Base-by-base conservation (phyloP, 2,329 filamentous ascomycete species). In the Stagonosporopsis cucurbitacearum region DNA sequence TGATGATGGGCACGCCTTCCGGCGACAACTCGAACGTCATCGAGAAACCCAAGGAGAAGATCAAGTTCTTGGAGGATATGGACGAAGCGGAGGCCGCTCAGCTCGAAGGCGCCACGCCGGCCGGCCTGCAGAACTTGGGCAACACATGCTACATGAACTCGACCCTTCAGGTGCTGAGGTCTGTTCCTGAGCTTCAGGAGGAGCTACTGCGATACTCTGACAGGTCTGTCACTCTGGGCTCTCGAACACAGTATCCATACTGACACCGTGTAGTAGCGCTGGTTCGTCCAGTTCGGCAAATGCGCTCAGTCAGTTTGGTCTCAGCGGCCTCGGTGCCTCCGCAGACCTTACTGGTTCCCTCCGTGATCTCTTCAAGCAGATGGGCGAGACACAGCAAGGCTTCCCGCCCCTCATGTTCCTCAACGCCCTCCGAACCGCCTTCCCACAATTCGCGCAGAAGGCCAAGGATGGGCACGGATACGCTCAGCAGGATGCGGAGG, bases 131-230 rank as follows among this genome's bases (percentile, higher is more conserved):
- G 74, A 99, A 99, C 72, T 81, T 97, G 58, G 95, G 96, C 66
- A 99, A 99, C 77, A 99, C 96, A 4, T 99, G 95, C 81, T 99
- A 99, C 75, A 87, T 98, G 70, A 99, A 99, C 82, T 95, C 95
- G 45, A 96, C 94, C 0, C 82, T 99, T n/a, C 96, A 99, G 76
- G 89, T 92, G 4, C 81, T 99, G 63, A 88, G 91, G 59, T 84
- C 89, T 49, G 92, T 99, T 57, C 95, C 95, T 8, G 95, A 99
- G 79, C 85, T 99, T 32, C 92, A 96, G 71, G 82, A 91, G 32
- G 86, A 91, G 65, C 83, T 99, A 41, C 72, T 80, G 57, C 86
- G 83, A 43, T 96, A 91, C 66, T 83, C 67, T 36, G 60, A 71
- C 46, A 74, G 70, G 75, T 77, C 70, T 69, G 41, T 3, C 2